Conservation (phyloP, 306 rosid species). For the Prunus mira region DNA sequence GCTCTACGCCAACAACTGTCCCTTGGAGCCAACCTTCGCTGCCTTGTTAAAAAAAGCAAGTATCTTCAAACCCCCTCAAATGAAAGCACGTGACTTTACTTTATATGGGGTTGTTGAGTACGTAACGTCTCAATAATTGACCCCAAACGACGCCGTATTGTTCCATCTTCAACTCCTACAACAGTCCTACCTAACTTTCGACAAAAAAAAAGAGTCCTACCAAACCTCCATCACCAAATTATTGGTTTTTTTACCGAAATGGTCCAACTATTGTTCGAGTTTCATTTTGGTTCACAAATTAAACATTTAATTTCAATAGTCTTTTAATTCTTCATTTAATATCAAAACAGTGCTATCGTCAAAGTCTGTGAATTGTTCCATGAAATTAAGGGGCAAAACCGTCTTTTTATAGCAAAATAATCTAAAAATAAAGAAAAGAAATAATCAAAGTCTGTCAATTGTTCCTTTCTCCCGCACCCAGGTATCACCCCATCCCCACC, state of each 20-base stretch:
- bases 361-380: too few species aligned
- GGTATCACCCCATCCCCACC: too few species aligned
- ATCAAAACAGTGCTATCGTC: too few species aligned
- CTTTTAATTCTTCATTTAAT: rapidly evolving
- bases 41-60: not conserved
- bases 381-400: too few species aligned
- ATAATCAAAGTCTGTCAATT: too few species aligned
- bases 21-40: not conserved
- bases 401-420: too few species aligned
- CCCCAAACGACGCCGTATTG: not conserved
- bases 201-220: not conserved
- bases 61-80: not conserved
- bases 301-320: too few species aligned
- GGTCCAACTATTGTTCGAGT: too few species aligned
- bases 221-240: not conserved
- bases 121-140: not conserved
- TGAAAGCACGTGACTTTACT: not conserved
- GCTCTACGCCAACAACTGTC: too few species aligned
- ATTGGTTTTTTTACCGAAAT: too few species aligned
- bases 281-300: rapidly evolving
- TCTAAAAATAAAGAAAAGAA: too few species aligned
- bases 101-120: not conserved
- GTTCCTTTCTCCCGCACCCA: too few species aligned
- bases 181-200: not conserved
- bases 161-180: not conserved